phyloP scores from a whole-genome alignment of 352 stramenopile species.

The Globisporangium okanoganense region DNA sequence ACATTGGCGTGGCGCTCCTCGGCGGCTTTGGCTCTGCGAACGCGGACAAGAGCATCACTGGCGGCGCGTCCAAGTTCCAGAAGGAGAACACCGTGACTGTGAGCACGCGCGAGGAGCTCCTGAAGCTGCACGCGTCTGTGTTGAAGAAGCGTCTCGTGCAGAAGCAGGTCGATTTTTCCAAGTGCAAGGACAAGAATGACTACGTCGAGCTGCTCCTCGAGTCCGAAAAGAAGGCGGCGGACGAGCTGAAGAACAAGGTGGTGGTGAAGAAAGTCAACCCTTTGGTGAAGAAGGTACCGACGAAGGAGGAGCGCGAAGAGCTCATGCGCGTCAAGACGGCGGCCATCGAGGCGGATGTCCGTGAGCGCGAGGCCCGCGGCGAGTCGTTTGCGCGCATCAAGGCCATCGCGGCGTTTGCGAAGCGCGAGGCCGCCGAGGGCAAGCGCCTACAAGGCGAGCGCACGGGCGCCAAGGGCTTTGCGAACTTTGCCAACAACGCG shows the following conservation, averaged over 20 bases:
- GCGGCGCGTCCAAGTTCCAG: constrained; percentile 60
- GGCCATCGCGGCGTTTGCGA: constrained; percentile 81
- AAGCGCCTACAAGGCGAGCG: constrained; percentile 64
- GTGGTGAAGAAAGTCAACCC: constrained; percentile 46
- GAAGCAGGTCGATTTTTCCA: constrained; percentile 58
- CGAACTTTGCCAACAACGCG: constrained; percentile 82
- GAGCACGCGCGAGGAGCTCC: constrained; percentile 61
- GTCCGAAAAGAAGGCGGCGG: constrained; percentile 54
- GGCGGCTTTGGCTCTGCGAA: constrained; percentile 83
- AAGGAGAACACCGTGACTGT: constrained; percentile 49
- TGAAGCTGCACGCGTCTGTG: constrained; percentile 85
- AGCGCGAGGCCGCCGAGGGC: constrained; percentile 71
- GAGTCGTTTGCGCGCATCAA: constrained; percentile 88
- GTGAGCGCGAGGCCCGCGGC: constrained; percentile 65
- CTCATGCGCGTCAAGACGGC: constrained; percentile 81
- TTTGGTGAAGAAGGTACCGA: constrained; percentile 47
- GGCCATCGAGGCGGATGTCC: constrained; percentile 78
- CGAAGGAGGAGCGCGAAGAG: constrained; percentile 80
- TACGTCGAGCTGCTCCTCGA: constrained; percentile 75
- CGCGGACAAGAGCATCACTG: constrained; percentile 84
- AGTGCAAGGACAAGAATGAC: constrained; percentile 80
- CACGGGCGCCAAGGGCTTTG: constrained; percentile 77
- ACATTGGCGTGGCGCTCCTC: constrained; percentile 82
- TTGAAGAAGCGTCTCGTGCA: constrained; percentile 76
- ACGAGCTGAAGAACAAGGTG: constrained; percentile 60